Base-by-base conservation (phyloP, 202 grass and related monocot species). In the Panicum hallii region DNA sequence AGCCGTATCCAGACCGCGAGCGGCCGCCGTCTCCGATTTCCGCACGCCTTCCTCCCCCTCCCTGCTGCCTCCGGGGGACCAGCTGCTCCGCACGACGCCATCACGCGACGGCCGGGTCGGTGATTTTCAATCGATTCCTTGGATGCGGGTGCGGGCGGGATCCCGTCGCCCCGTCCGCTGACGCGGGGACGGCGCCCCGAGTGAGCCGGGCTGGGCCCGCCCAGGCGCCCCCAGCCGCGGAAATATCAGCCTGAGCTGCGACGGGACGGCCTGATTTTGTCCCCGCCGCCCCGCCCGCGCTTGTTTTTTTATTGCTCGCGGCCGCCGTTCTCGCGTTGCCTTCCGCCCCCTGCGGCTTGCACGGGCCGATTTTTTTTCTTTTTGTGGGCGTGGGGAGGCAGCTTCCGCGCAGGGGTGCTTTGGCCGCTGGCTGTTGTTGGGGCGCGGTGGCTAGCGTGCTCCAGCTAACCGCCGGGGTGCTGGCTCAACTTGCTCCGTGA, bases 21-120 rank as follows among this genome's bases (percentile, higher is more conserved):
- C 79, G 17, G 58, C 84, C 15, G 67, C 46, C n/a, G 70, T 28
- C 66, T 57, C 70, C 70, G 12, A 57, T 17, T 82, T 81, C 79
- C 64, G 63, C 64, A 81, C 38, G 36, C 38, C 79, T 81, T 81
- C 22, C 67, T 63, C 9, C n/a, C 13, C 23, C 62, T 11, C 8
- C 5, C 23, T 11, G 17, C 66, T 4, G 53, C 20, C 44, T 32
- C 67, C 16, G 11, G 40, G 23, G 34, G 38, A 44, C 79, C 79
- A 81, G 50, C 65, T 47, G 16, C 41, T 26, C 22, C 15, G 48
- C 34, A n/a, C 32, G 30, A 43, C 78, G 61, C 30, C 75, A 79
- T 38, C 36, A 41, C 49, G 43, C 54, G 74, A 77, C 26, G 4
- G 5, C 54, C 19, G 19, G 9, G 54, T 2, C 52, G 52, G 52